Percentiles rank a stretch among this genome's conserved stretches.
phyloP scores from a whole-genome alignment of 805 yeast species.

The Metschnikowia continentalis region DNA sequence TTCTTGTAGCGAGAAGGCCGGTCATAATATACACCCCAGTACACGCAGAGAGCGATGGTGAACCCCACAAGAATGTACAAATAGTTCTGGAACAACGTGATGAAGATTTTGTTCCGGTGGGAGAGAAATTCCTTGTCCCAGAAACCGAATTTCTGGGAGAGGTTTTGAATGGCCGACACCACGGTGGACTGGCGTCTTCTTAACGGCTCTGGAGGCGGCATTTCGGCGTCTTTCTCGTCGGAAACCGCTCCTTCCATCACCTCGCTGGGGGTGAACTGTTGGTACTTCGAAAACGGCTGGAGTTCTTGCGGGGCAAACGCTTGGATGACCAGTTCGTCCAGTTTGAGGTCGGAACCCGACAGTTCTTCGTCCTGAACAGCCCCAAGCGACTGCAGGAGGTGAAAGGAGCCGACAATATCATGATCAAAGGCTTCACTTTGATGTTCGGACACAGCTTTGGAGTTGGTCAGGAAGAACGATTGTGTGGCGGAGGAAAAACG shows the following conservation, averaged over 20 bases:
- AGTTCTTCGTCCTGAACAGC: neutral
- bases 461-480: conserved; percentile 6
- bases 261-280: neutral
- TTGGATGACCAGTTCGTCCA: neutral
- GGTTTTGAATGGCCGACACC: conserved; percentile 18
- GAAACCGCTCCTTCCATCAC: neutral
- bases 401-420: conserved; percentile 6
- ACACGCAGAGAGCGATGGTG: conserved; percentile 23
- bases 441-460: neutral
- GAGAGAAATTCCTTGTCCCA: conserved; percentile 29
- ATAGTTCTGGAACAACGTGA: conserved; percentile 24
- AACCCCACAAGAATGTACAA: conserved; percentile 22
- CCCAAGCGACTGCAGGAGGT: conserved; percentile 4
- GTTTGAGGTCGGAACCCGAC: neutral
- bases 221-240: too few species aligned
- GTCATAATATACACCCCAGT: conserved; percentile 30
- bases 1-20: conserved; percentile 20
- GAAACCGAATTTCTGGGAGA: conserved; percentile 20
- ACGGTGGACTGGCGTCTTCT: conserved; percentile 20
- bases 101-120: conserved; percentile 20
- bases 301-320: neutral
- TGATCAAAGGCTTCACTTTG: conserved; percentile 6
- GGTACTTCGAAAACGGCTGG: neutral
- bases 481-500: conserved; percentile 18
- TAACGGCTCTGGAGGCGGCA: neutral